Evolutionary conservation across 2,329 filamentous ascomycete genomes (phyloP).

Genomic region (Trichoderma endophyticum): DNA sequence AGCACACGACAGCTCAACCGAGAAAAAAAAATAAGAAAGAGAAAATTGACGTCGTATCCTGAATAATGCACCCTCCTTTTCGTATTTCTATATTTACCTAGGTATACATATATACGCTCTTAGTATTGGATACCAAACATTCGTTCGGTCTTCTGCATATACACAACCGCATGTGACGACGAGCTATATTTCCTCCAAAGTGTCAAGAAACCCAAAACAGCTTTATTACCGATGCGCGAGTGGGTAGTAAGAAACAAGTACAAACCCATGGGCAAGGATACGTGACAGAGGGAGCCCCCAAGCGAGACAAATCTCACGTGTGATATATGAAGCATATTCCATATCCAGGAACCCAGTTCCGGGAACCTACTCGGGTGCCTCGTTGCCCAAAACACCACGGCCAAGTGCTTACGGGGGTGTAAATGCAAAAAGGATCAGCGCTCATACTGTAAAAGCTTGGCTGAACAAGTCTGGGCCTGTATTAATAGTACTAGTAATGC

Average conservation of each 20-base stretch:
- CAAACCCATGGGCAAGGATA: neutral
- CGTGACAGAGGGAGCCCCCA: neutral
- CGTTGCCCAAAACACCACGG: neutral
- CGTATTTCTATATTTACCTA: neutral
- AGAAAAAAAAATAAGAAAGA: neutral
- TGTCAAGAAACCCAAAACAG: neutral
- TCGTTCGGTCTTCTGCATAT: neutral
- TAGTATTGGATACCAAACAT: neutral
- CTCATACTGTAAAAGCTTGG: neutral
- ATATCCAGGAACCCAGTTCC: neutral
- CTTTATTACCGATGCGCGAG: neutral
- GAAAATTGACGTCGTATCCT: neutral
- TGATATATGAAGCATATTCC: neutral
- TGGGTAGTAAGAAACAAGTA: neutral
- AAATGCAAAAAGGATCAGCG: neutral
- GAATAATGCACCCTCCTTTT: neutral
- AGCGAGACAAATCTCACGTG: slow-evolving; percentile 3
- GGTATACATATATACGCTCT: neutral
- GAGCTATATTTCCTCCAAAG: neutral
- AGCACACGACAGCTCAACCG: neutral
- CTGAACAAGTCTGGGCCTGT: neutral
- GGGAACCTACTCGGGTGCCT: neutral
- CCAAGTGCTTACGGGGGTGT: slow-evolving; percentile 6
- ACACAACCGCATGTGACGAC: neutral
- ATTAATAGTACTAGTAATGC: slow-evolving; percentile 1